Base-by-base conservation (phyloP, 768 basidiomycete genomes). In the Tylopilus felleus region DNA sequence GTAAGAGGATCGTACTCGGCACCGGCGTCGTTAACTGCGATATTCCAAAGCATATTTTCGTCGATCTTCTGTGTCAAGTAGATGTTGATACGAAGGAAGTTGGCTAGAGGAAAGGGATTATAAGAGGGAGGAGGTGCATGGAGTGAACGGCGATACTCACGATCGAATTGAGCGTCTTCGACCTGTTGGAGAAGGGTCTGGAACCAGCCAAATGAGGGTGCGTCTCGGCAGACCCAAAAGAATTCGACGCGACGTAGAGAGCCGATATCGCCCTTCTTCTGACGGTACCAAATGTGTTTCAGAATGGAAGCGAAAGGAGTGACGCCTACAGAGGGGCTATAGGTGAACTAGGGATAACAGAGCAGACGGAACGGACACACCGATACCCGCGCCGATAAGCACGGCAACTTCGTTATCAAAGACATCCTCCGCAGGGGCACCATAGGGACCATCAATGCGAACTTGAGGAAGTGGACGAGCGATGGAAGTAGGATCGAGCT, bases 151-250 rank as follows among this genome's bases (percentile, higher is more conserved):
- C 2, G 38, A 13, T 6, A 79, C 90, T 77, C 66, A 93, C 92
- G 89, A 77, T 94, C 90, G 33, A 84, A 84, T 66, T 94, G 93
- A 42, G 90, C 88, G 46, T 83, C 84, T 69, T 97, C 94, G 43
- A 97, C 85, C 67, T 93, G 86, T 64, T 88, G 86, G 55, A 97
- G 77, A 49, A 97, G 74, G 56, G 80, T 85, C 70, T 95, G 91
- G 82, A 98, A 96, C 94, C 94, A 97, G 62, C 92, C 93, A 64
- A 97, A 93, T n/a, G 90, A 90, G n/a, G 91, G 91, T n/a, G 89
- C 84, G 60, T 94, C 90, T 67, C 90, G 86, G 69, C 87, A 90
- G 58, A 92, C 81, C 94, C 93, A 96, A 75, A 96, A 90, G 72
- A 96, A 95, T 63, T 96, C 92, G 53, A 97, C 95, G 40, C 89